phyloP scores from a whole-genome alignment of 192 early-diverging fungal species.

The Helicostylum pulchrum region DNA sequence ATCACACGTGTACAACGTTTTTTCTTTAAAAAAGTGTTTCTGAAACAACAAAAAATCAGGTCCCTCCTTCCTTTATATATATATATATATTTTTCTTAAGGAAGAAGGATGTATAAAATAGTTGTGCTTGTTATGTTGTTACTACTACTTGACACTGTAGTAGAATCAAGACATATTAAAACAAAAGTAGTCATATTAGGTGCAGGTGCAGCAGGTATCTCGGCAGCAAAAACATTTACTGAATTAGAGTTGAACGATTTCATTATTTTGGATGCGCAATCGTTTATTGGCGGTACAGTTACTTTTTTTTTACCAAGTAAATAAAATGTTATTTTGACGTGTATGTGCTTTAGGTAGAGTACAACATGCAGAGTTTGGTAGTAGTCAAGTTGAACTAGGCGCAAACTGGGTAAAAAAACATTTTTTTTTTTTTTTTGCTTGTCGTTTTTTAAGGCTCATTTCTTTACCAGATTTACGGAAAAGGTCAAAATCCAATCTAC shows the following conservation, averaged over 20 bases:
- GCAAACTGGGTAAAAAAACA: slow-evolving; percentile 29
- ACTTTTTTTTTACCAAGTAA: not conserved
- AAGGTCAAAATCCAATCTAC: slow-evolving; percentile 40
- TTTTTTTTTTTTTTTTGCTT: not conserved
- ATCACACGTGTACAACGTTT: too few species aligned
- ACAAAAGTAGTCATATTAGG: slow-evolving; percentile 37
- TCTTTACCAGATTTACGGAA: slow-evolving; percentile 33
- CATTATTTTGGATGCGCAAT: slow-evolving; percentile 32
- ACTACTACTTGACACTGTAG: too few species aligned
- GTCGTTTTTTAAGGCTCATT: too few species aligned
- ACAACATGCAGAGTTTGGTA: slow-evolving; percentile 22
- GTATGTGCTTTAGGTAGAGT: slow-evolving; percentile 15
- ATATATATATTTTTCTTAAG: too few species aligned
- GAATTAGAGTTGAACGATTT: slow-evolving; percentile 27
- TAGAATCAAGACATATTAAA: not conserved
- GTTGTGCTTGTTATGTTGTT: too few species aligned
- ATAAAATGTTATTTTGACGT: not conserved
- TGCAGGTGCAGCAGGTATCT: slow-evolving; percentile 33
- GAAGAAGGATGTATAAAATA: too few species aligned
- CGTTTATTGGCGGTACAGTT: slow-evolving; percentile 26
- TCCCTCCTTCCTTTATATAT: too few species aligned
- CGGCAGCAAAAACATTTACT: slow-evolving; percentile 25
- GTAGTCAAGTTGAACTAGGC: slow-evolving; percentile 26
- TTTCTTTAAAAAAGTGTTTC: too few species aligned
- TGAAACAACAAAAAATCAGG: too few species aligned